phyloP scores from a whole-genome alignment of 352 stramenopile genomes.

The Phytophthora agathidicida region DNA sequence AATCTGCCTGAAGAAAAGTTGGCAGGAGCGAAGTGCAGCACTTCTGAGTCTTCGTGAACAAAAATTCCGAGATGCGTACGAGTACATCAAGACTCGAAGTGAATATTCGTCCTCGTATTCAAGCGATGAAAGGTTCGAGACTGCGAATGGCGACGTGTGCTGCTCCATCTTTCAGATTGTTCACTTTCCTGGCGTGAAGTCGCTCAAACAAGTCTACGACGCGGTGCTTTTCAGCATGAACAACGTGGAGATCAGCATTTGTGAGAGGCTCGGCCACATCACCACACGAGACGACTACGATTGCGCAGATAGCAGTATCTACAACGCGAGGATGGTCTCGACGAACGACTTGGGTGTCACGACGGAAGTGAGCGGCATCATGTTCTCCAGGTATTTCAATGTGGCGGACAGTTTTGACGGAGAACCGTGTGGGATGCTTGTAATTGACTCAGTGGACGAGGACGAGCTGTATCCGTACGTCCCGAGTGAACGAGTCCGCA shows the following conservation, averaged over 20 bases:
- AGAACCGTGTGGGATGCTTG: slow-evolving; percentile 11
- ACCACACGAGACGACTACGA: slow-evolving; percentile 39
- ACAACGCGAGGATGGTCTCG: slow-evolving; percentile 19
- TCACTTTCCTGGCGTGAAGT: slow-evolving; percentile 25
- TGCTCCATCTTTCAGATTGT: slow-evolving; percentile 37
- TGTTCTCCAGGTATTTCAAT: slow-evolving; percentile 8
- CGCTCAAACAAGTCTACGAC: slow-evolving; percentile 33
- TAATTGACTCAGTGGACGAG: slow-evolving; percentile 27
- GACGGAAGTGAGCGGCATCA: slow-evolving; percentile 11
- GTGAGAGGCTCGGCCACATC: slow-evolving; percentile 35
- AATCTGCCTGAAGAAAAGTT: slow-evolving; percentile 20
- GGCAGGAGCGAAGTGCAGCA: slow-evolving; percentile 11
- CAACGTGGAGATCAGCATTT: slow-evolving; percentile 29
- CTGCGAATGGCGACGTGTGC: slow-evolving; percentile 13
- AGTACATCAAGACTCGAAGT: slow-evolving; percentile 16
- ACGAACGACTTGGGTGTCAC: slow-evolving; percentile 9
- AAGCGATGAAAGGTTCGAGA: slow-evolving; percentile 23
- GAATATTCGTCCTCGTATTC: neutral
- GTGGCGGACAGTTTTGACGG: neutral
- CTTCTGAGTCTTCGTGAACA: slow-evolving; percentile 8
- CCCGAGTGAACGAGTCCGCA: slow-evolving; percentile 16
- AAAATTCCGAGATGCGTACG: slow-evolving; percentile 25
- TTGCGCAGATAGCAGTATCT: slow-evolving; percentile 12
- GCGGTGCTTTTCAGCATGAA: slow-evolving; percentile 26
- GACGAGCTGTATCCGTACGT: slow-evolving; percentile 31